These are phyloP conservation scores for Kodamaea kaohsiungensis DNA, from an alignment of 805 yeast species.

Conservation along the genomic window DNA sequence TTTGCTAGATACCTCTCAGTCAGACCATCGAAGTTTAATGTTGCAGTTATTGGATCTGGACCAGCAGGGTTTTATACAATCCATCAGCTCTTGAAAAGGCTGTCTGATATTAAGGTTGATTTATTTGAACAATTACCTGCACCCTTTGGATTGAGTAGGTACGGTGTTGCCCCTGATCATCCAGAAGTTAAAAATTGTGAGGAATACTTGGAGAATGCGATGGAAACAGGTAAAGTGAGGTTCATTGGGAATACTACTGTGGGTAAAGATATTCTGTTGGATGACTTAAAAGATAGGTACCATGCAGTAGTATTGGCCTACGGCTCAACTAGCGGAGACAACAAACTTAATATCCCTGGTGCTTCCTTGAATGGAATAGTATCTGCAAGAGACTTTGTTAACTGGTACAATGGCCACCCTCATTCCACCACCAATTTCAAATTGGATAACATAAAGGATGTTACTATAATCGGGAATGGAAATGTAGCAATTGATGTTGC, in stretches of 20 bases:
- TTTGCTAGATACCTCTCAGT: constrained; percentile 1
- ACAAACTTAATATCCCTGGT: constrained; percentile 61
- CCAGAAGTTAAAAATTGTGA: constrained; percentile 90
- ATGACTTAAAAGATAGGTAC: constrained; percentile 53
- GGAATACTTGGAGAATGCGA: constrained; percentile 64
- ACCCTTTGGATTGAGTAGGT: constrained; percentile 89
- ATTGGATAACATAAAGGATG: constrained; percentile 59
- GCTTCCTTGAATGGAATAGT: constrained; percentile 64
- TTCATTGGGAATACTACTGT: constrained; percentile 74
- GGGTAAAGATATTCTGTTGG: constrained; percentile 61
- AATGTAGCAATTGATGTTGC: constrained; percentile 94
- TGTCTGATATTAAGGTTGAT: constrained; percentile 49
- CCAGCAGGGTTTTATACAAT: constrained; percentile 97
- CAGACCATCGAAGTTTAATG: constrained; percentile 23
- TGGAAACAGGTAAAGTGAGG: constrained; percentile 30
- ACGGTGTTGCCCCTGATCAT: constrained; percentile 99
- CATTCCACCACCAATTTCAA: background rate
- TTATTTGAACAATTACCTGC: constrained; percentile 83
- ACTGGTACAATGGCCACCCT: constrained; percentile 96
- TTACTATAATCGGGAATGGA: constrained; percentile 92
- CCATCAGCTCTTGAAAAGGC: constrained; percentile 60
- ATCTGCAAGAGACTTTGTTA: constrained; percentile 84
- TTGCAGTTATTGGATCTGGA: constrained; percentile 91
- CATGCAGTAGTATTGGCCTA: constrained; percentile 79
- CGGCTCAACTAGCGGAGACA: constrained; percentile 67